These are phyloP conservation scores for Sanghuangporus weigelae DNA, from an alignment of 1,284 basidiomycete genomes.

Conservation along the genomic window DNA sequence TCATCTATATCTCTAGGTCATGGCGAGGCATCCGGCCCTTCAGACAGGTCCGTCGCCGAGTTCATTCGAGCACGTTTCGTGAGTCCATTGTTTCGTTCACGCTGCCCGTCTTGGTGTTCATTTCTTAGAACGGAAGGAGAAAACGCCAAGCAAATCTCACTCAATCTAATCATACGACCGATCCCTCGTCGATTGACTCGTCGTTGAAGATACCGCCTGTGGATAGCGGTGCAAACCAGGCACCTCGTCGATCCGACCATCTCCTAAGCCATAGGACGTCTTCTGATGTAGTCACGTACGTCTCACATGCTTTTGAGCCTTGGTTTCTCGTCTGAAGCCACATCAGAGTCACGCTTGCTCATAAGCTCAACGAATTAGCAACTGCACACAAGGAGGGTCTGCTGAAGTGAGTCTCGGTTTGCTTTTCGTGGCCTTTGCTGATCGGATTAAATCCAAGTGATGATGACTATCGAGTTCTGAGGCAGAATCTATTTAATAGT, in stretches of 20 bases:
- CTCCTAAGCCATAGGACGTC: slow-evolving; percentile 30
- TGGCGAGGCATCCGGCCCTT: slow-evolving; percentile 23
- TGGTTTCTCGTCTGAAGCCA: neutral
- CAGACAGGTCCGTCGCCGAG: slow-evolving; percentile 48
- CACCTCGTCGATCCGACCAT: neutral
- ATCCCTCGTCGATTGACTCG: neutral
- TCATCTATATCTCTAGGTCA: slow-evolving; percentile 23
- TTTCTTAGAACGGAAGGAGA: slow-evolving; percentile 43
- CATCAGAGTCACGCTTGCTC: slow-evolving; percentile 56
- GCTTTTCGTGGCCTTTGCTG: neutral
- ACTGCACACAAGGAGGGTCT: slow-evolving; percentile 70
- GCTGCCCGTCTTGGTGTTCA: slow-evolving; percentile 17
- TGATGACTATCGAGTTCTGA: slow-evolving; percentile 71
- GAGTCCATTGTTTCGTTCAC: slow-evolving; percentile 30
- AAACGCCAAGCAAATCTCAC: slow-evolving; percentile 32
- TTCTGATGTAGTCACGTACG: slow-evolving; percentile 65
- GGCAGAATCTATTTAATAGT: slow-evolving; percentile 72
- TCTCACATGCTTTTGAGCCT: slow-evolving; percentile 22
- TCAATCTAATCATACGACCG: neutral
- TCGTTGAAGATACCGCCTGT: too few species aligned
- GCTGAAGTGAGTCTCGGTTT: slow-evolving; percentile 49
- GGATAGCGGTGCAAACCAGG: neutral
- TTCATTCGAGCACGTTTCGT: slow-evolving; percentile 74
- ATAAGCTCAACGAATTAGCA: slow-evolving; percentile 72
- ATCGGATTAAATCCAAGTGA: slow-evolving; percentile 40